Base-by-base conservation (phyloP, 192 early-diverging fungal species). In the Lobosporangium transversale region DNA sequence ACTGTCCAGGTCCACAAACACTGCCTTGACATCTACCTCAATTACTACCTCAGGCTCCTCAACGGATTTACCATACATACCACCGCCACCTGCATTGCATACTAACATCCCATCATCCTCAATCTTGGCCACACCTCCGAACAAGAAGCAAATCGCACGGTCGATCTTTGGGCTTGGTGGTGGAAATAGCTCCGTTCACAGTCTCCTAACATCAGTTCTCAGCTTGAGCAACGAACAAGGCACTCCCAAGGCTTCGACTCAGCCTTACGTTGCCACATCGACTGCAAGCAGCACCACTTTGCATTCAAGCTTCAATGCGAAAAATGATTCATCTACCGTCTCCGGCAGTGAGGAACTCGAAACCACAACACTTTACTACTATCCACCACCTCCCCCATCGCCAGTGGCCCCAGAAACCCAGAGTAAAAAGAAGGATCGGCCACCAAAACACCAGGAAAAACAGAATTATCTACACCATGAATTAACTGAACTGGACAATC, bases 341-440 rank as follows among this genome's bases (percentile, higher is more conserved):
- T n/a, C n/a, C n/a, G n/a, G n/a, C n/a, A 21, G 20, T 21, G 20
- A 48, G 8, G 2, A 31, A 6, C 23, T 35, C 21, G 53, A 54
- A 27, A 54, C 53, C 2, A 54, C 53, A 4, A 54, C 53, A 3
- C 29, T 54, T 7, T 35, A 54, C 31, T 54, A 54, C 31, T n/a
- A 35, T 20, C 53, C 53, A 33, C 53, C 45, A 48, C 15, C 6
- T 15, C 45, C 45, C 20, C 37, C 37, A 10, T 14, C 37, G 14
- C 37, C 37, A 40, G 37, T 7, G 8, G 14, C 37, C 8, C 14
- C 37, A 14, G 37, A 40, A 40, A 14, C 7, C 8, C 37, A 40
- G 37, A 10, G 37, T 7, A 40, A 40, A 14, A 40, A 40, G 14
- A 40, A 40, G 37, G 14, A 40, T 40, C 37, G 37, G n/a, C 14